Conservation (phyloP, 2,329 filamentous ascomycete genomes). For the Penicillium sp. region DNA sequence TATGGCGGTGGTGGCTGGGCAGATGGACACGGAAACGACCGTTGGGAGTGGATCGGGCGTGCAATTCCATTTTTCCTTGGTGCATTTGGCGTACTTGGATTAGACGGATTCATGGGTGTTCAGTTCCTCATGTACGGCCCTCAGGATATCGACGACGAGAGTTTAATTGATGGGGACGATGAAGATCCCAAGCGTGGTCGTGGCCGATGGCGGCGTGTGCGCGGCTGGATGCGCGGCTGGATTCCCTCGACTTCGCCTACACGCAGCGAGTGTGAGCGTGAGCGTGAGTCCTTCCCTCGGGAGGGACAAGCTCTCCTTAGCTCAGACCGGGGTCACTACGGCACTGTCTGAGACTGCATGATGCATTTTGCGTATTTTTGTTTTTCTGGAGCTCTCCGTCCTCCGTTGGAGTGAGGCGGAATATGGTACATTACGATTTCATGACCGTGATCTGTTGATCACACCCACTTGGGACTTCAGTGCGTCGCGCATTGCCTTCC, state of each 20-base stretch:
- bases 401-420: conserved; percentile 1
- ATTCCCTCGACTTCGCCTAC: conserved; percentile 55
- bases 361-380: conserved; percentile 3
- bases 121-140: conserved; percentile 66
- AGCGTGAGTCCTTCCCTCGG: conserved; percentile 14
- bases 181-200: conserved; percentile 42
- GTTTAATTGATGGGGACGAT: conserved; percentile 39
- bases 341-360: conserved; percentile 34
- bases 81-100: conserved; percentile 64
- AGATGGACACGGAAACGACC: conserved; percentile 57
- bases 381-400: background rate
- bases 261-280: conserved; percentile 28
- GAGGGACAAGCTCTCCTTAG: conserved; percentile 40
- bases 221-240: conserved; percentile 70
- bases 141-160: conserved; percentile 46
- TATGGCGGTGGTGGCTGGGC: conserved; percentile 65
- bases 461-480: conserved; percentile 1
- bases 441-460: conserved; percentile 8
- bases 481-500: conserved; percentile 3
- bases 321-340: conserved; percentile 37
- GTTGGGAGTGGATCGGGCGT: conserved; percentile 60
- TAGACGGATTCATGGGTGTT: conserved; percentile 65
- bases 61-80: conserved; percentile 68
- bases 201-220: conserved; percentile 60
- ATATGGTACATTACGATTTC: conserved; percentile 16